Conservation (phyloP, 2,329 filamentous ascomycete genomes). For the Stachybotrys echinatus region DNA sequence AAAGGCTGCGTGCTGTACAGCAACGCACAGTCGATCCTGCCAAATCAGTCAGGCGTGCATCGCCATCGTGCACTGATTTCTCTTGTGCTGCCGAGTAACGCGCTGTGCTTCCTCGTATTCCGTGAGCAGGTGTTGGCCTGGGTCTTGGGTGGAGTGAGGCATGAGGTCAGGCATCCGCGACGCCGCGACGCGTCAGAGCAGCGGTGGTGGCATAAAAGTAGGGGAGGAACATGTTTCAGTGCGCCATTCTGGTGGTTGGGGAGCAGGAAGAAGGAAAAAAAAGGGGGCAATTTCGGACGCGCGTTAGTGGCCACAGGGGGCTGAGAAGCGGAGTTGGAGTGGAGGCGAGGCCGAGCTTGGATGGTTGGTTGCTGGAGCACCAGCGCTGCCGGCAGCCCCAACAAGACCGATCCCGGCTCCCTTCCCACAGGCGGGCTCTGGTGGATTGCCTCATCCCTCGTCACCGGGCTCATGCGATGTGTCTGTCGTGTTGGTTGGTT, state of each 20-base stretch:
- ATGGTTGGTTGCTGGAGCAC: neutral
- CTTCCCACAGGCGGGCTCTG: neutral
- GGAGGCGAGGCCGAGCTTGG: neutral
- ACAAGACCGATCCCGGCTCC: neutral
- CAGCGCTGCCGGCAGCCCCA: neutral
- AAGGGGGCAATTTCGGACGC: conserved; percentile 6
- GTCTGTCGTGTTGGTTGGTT: neutral
- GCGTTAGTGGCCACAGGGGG: conserved; percentile 12
- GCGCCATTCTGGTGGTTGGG: conserved; percentile 14
- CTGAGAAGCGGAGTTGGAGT: conserved; percentile 1
- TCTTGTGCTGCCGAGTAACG: too few relatives aligned
- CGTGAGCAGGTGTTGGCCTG: neutral
- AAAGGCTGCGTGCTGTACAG: neutral
- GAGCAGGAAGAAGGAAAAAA: conserved; percentile 3
- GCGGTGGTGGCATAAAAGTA: conserved; percentile 9
- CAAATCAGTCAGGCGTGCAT: too few relatives aligned
- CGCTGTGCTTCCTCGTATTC: neutral
- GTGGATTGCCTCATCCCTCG: neutral
- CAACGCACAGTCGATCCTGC: neutral
- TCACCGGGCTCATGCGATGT: neutral
- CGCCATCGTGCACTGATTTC: too few relatives aligned
- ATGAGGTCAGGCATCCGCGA: too few relatives aligned
- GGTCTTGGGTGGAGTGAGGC: too few relatives aligned
- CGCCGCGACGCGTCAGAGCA: conserved; percentile 12
- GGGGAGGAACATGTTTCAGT: conserved; percentile 21